Percentiles rank a stretch among this genome's conserved stretches.
Conservation (phyloP, 1,139 yeast species). For the Komagataea norvegica region DNA sequence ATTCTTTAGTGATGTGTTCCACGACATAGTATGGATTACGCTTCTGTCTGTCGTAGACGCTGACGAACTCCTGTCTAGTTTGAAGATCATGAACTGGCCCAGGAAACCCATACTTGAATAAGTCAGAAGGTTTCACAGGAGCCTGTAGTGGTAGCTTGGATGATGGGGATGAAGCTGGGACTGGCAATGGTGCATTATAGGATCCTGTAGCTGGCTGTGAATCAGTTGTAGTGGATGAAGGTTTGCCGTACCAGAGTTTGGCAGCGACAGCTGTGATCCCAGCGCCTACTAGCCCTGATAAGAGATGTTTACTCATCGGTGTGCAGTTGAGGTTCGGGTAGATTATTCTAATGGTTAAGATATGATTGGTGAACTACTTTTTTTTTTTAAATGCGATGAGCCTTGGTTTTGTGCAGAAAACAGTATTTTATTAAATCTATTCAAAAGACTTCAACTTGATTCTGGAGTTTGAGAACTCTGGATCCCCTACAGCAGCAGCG, state of each 20-base stretch:
- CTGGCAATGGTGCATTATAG: conserved; percentile 3
- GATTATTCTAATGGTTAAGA: background rate
- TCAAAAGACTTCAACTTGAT: conserved; percentile 24
- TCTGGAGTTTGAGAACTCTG: conserved; percentile 8
- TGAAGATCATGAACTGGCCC: conserved; percentile 88
- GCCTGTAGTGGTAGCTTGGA: conserved; percentile 7
- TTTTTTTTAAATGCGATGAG: conserved; percentile 1
- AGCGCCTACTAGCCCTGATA: conserved; percentile 20
- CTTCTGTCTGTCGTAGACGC: conserved; percentile 81
- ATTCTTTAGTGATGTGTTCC: conserved; percentile 82
- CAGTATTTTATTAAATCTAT: background rate
- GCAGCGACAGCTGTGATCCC: conserved; percentile 22
- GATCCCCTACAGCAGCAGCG: background rate
- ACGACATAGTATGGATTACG: conserved; percentile 91
- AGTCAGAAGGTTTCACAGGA: conserved; percentile 61
- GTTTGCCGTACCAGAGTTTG: conserved; percentile 25
- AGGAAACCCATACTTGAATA: conserved; percentile 88
- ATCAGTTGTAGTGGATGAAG: conserved; percentile 12
- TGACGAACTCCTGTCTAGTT: conserved; percentile 67
- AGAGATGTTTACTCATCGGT: conserved; percentile 19
- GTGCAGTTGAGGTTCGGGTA: too few species aligned
- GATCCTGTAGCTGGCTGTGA: conserved; percentile 5
- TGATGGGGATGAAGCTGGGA: conserved; percentile 2
- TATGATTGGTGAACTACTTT: background rate
- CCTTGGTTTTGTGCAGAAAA: too few species aligned